These are phyloP conservation scores for Blastocladiella britannica DNA, from an alignment of 192 early-diverging fungal genomes.

Conservation along the genomic window DNA sequence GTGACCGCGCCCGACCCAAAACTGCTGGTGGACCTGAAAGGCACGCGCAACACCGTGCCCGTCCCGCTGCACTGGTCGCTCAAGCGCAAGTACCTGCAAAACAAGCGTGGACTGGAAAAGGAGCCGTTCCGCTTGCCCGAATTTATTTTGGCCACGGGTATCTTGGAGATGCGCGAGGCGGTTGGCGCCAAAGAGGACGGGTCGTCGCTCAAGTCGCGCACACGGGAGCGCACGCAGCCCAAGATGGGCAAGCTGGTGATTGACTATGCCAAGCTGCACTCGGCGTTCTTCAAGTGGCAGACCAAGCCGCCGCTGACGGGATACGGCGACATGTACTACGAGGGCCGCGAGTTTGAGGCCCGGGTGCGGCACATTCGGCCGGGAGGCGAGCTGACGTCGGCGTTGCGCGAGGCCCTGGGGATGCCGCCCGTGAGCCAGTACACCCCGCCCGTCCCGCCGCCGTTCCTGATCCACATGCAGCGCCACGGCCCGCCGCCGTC, in stretches of 20 bases:
- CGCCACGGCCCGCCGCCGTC: conserved; percentile 85
- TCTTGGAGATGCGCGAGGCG: conserved; percentile 83
- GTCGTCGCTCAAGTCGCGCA: conserved; percentile 55
- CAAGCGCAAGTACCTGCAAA: conserved; percentile 90
- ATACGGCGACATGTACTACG: conserved; percentile 83
- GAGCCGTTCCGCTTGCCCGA: conserved; percentile 86
- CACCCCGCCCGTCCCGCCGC: conserved; percentile 89
- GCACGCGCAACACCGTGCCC: conserved; percentile 79
- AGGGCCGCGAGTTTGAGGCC: conserved; percentile 90
- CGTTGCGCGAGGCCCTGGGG: conserved; percentile 65
- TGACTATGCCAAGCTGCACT: conserved; percentile 93
- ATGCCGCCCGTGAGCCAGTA: conserved; percentile 77
- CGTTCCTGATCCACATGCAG: conserved; percentile 98
- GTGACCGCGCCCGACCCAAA: conserved; percentile 75
- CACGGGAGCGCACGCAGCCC: conserved; percentile 65
- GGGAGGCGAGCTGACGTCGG: conserved; percentile 52
- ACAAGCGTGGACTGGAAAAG: conserved; percentile 92
- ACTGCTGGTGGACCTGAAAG: conserved; percentile 76
- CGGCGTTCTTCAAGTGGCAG: conserved; percentile 93
- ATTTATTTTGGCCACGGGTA: conserved; percentile 92
- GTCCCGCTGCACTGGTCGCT: conserved; percentile 89
- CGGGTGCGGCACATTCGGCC: conserved; percentile 72
- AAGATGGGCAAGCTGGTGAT: conserved; percentile 93
- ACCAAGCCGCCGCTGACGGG: conserved; percentile 50
- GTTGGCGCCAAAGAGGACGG: conserved; percentile 75